These are phyloP conservation scores for Firmiana major DNA, from an alignment of 345 rosid genomes.

Conservation along the genomic window DNA sequence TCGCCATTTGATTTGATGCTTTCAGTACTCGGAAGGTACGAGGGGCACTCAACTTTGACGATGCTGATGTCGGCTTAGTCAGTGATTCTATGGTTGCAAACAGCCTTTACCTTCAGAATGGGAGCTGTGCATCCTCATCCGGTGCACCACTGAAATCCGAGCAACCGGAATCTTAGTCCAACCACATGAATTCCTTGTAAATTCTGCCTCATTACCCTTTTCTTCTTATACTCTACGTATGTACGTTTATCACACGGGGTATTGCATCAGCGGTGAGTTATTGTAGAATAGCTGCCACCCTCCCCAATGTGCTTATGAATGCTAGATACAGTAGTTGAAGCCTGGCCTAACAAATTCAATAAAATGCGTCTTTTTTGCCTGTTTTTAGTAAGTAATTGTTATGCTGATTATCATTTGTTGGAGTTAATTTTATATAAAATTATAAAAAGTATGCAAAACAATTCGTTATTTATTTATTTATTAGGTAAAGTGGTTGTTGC, in stretches of 20 bases:
- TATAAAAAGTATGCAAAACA: too few species aligned
- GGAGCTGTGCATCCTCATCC: constrained; percentile 38
- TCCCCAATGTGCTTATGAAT: neutral
- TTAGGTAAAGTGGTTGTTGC: too few species aligned
- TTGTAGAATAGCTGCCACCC: constrained; percentile 32
- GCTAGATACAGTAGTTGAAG: neutral
- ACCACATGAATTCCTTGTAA: constrained; percentile 16
- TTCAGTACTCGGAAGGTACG: constrained; percentile 57
- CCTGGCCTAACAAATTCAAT: neutral
- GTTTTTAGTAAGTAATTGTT: neutral
- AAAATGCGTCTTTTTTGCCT: neutral
- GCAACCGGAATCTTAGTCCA: constrained; percentile 30
- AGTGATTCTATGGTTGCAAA: constrained; percentile 94
- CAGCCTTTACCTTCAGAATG: constrained; percentile 74
- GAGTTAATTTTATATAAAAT: too few species aligned
- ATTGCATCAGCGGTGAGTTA: constrained; percentile 25
- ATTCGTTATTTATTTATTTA: too few species aligned
- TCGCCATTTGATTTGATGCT: constrained; percentile 9
- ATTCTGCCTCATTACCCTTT: constrained; percentile 12
- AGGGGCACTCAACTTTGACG: constrained; percentile 72
- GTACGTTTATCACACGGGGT: constrained; percentile 8
- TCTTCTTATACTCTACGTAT: neutral
- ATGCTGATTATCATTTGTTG: neutral
- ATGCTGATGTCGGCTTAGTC: constrained; percentile 78
- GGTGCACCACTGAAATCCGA: constrained; percentile 35